phyloP scores from a whole-genome alignment of 352 stramenopile species.

The Phytophthora pinifolia region DNA sequence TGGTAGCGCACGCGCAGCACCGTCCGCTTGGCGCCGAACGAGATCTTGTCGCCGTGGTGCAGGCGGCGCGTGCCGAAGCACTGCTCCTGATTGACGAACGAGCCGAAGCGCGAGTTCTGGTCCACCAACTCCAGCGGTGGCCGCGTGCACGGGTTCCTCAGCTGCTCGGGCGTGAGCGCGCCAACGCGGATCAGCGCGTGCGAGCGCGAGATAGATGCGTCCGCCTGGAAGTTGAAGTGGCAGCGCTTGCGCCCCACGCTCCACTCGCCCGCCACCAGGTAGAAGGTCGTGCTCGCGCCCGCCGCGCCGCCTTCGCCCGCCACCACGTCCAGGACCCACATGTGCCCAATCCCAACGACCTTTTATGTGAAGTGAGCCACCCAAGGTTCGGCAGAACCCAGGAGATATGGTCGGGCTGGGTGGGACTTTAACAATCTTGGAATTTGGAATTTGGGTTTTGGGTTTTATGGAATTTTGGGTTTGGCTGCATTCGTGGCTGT shows the following conservation, averaged over 20 bases:
- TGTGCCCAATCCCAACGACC: slow-evolving; percentile 17
- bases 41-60: slow-evolving; percentile 72
- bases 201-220: slow-evolving; percentile 81
- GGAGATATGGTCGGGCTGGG: no score
- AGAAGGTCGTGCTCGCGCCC: slow-evolving; percentile 60
- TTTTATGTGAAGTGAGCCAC: not conserved
- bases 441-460: no score
- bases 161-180: slow-evolving; percentile 54
- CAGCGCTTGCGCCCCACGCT: slow-evolving; percentile 81
- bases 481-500: no score
- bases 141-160: slow-evolving; percentile 53
- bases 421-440: no score
- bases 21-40: slow-evolving; percentile 83
- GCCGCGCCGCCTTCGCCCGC: slow-evolving; percentile 27
- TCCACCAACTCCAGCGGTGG: slow-evolving; percentile 76
- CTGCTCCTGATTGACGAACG: slow-evolving; percentile 84
- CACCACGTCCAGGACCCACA: slow-evolving; percentile 84
- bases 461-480: no score
- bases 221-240: slow-evolving; percentile 82
- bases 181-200: slow-evolving; percentile 79
- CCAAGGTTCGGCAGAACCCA: no score
- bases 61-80: slow-evolving; percentile 46
- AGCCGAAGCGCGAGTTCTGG: slow-evolving; percentile 84
- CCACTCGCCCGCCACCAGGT: slow-evolving; percentile 84
- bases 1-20: slow-evolving; percentile 82